Evolutionary conservation across 1,139 yeast genomes (phyloP).

Genomic region (Casaregolazyma suthepensis): DNA sequence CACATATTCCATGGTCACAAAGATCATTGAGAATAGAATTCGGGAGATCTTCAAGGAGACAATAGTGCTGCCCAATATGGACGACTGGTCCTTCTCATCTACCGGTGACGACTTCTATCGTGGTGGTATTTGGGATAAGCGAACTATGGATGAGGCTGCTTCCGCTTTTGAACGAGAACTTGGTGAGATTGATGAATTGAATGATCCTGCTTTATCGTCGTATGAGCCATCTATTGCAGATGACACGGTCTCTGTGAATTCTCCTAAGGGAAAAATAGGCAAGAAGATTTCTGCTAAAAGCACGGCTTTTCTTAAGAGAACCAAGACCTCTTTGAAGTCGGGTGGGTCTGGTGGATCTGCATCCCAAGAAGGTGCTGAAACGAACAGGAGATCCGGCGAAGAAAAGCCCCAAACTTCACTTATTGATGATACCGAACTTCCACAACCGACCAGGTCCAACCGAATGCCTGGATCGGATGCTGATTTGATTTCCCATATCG

Average conservation of each 20-base stretch:
- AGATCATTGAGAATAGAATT: conserved; percentile 69
- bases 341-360: conserved; percentile 15
- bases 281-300: background rate
- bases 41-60: conserved; percentile 74
- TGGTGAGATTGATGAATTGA: background rate
- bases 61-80: conserved; percentile 81
- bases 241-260: background rate
- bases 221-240: background rate
- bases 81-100: conserved; percentile 68
- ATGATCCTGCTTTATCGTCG: background rate
- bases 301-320: conserved; percentile 2
- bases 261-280: background rate
- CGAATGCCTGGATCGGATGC: conserved; percentile 5
- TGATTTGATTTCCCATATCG: conserved; percentile 8
- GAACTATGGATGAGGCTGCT: background rate
- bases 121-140: conserved; percentile 84
- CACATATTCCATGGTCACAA: conserved; percentile 71
- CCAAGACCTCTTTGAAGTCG: conserved; percentile 6
- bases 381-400: background rate
- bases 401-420: background rate
- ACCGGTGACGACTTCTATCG: conserved; percentile 64
- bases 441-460: background rate
- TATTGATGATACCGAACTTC: background rate
- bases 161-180: background rate
- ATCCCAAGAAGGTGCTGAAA: conserved; percentile 15